Base-by-base conservation (phyloP, 495 filamentous ascomycete species). In the Neurospora sp. region DNA sequence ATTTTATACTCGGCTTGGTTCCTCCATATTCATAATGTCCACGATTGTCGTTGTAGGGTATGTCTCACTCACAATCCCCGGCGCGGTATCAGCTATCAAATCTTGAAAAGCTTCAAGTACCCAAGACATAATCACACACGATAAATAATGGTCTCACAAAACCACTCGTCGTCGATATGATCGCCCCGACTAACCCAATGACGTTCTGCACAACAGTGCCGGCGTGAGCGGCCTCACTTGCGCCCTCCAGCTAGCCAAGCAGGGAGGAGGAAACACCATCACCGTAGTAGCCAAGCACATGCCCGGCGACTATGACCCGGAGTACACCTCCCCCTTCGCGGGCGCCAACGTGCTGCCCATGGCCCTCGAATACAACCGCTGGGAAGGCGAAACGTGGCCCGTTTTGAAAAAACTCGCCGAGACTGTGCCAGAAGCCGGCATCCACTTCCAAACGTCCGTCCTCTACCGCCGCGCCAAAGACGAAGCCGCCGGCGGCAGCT, bases 281-380 rank as follows among this genome's bases (percentile, higher is more conserved):
- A 97, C 94, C 4, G 87, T 99, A 35, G 84, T 95, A 3, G 93
- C 94, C 31, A 98, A 97, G 80, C 94, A 98, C 77, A 97, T 99
- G 96, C 96, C 96, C 0, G 96, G 96, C 42, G 96, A 99, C 84
- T 97, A 97, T 83, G 94, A 98, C 77, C 91, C 96, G 70, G 94
- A 98, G 87, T 99, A 98, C 80, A 90, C 93, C 3, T 96, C 93
- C 20, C 96, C 96, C 0, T 97, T 93, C 92, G 96, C 96, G 31
- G 96, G 96, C 69, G 96, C 96, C 44, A 97, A 98, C 79, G 94
- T 91, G 73, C 76, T 96, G 74, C 96, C 96, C 31, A 84, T 84
- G 82, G 70, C 80, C 8, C 73, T 74, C 17, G 76, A 79, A 40
- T 75, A 82, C 68, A 84, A 78, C 77, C 82, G 81, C 61, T 92